Base-by-base conservation (phyloP, 371 early-diverging fungal genomes). In the Actinomortierella wolfii region DNA sequence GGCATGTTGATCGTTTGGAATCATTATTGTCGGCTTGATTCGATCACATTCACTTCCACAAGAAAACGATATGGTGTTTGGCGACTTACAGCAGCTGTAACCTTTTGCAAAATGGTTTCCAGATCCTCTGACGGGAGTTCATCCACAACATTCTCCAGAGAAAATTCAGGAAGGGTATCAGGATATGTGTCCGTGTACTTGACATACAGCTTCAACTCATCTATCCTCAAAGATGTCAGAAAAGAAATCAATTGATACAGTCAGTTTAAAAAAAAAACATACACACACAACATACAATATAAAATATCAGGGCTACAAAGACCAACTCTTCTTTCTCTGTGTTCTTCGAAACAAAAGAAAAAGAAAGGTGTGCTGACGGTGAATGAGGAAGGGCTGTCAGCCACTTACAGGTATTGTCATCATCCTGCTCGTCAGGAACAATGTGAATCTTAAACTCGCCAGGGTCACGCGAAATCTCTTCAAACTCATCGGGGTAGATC, bases 401-500 rank as follows among this genome's bases (percentile, higher is more conserved):
- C 4, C 20, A 59, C 78, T 66, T 78, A 86, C 83, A 79, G 51
- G 77, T 78, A 23, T 73, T 67, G 18, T 84, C 83, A 53, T 82
- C 86, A 50, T 84, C 82, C 63, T 79, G 77, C 17, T 87, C 85
- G 26, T 81, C 82, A 26, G 89, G 83, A 14, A 70, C 76, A 54
- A 91, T 76, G 20, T 67, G 56, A 46, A 88, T 86, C 11, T 54
- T 59, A 60, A 73, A 65, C 66, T 64, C 51, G 51, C 42, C 67
- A 40, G 57, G 70, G 57, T 62, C 63, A 42, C 51, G 23, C 13
- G 68, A 67, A 49, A 69, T 83, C 88, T 89, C 84, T 68, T 82
- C 79, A 61, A 94, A 91, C 79, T 96, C 96, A 50, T 92, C 93
- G 51, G 89, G 90, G 81, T 94, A 97, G 78, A 97, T 97, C 54